Evolutionary conservation across 2,329 filamentous ascomycete species (phyloP).

Genomic region (Curvularia verruculosa): DNA sequence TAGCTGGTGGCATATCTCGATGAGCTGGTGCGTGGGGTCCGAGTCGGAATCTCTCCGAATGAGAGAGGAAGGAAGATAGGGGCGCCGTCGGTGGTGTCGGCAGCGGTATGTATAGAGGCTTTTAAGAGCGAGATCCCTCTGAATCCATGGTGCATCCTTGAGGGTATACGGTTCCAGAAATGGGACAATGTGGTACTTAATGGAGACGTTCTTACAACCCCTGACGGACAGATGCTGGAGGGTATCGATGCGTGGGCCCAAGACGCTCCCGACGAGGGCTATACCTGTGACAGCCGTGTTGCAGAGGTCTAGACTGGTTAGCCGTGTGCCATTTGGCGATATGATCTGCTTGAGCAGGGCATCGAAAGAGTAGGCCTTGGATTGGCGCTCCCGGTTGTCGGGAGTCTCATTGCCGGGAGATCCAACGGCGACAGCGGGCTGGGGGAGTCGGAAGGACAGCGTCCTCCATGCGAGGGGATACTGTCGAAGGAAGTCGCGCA

Average conservation of each 20-base stretch:
- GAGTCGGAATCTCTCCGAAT: constrained; percentile 64
- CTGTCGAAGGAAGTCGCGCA: constrained; percentile 60
- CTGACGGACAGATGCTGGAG: constrained; percentile 66
- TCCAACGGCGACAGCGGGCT: constrained; percentile 46
- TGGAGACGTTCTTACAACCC: constrained; percentile 68
- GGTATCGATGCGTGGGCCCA: constrained; percentile 60
- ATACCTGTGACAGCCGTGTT: constrained; percentile 66
- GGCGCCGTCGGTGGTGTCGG: constrained; percentile 65
- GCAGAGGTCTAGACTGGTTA: constrained; percentile 64
- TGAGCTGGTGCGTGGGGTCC: constrained; percentile 65
- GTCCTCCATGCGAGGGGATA: constrained; percentile 67
- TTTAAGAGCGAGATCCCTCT: constrained; percentile 59
- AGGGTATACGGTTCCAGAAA: constrained; percentile 56
- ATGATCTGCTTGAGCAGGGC: constrained; percentile 62
- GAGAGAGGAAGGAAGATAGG: constrained; percentile 63
- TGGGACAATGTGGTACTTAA: constrained; percentile 68
- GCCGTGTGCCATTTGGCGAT: constrained; percentile 61
- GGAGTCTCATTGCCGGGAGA: constrained; percentile 50
- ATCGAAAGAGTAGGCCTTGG: constrained; percentile 64
- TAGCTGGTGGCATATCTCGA: constrained; percentile 63
- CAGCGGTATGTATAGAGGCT: constrained; percentile 67
- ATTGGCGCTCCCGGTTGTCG: constrained; percentile 54
- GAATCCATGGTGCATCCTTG: constrained; percentile 51
- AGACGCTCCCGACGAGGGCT: constrained; percentile 61
- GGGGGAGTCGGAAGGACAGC: constrained; percentile 62